phyloP scores from a whole-genome alignment of 805 yeast species.

The Hanseniaspora clermontiae region DNA sequence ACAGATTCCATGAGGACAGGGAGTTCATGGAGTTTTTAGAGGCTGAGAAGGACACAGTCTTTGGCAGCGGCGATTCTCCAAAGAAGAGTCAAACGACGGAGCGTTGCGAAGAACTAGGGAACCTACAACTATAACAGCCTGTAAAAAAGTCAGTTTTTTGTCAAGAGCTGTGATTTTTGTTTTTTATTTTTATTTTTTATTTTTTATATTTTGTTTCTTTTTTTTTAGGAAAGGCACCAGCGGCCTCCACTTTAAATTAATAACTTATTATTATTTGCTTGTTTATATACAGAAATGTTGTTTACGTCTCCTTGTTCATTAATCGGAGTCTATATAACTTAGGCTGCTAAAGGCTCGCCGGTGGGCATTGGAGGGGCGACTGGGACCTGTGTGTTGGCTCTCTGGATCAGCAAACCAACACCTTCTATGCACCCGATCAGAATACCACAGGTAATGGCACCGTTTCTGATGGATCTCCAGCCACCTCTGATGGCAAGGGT shows the following conservation, averaged over 20 bases:
- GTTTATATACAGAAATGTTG: neutral
- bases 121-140: slow-evolving; percentile 5
- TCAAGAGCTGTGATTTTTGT: too few species aligned
- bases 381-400: slow-evolving; percentile 75
- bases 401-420: slow-evolving; percentile 90
- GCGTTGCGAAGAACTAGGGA: slow-evolving; percentile 1
- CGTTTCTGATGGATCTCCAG: slow-evolving; percentile 89
- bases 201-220: too few species aligned
- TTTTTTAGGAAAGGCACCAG: too few species aligned
- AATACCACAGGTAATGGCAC: slow-evolving; percentile 96
- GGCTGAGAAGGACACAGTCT: neutral
- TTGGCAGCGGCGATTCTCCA: neutral
- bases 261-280: neutral
- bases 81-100: slow-evolving; percentile 2
- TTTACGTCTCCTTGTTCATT: neutral
- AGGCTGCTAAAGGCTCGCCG: slow-evolving; percentile 29
- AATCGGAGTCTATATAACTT: neutral
- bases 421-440: slow-evolving; percentile 94
- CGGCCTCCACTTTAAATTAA: too few species aligned
- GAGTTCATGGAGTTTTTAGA: slow-evolving; percentile 6
- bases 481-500: slow-evolving; percentile 97
- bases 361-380: slow-evolving; percentile 45
- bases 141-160: too few species aligned
- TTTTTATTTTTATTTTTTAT: too few species aligned
- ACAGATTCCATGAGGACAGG: slow-evolving; percentile 5